Percentiles rank a stretch among this genome's conserved stretches.
Conservation (phyloP, 2,329 filamentous ascomycete species). For the Fusarium multiceps region DNA sequence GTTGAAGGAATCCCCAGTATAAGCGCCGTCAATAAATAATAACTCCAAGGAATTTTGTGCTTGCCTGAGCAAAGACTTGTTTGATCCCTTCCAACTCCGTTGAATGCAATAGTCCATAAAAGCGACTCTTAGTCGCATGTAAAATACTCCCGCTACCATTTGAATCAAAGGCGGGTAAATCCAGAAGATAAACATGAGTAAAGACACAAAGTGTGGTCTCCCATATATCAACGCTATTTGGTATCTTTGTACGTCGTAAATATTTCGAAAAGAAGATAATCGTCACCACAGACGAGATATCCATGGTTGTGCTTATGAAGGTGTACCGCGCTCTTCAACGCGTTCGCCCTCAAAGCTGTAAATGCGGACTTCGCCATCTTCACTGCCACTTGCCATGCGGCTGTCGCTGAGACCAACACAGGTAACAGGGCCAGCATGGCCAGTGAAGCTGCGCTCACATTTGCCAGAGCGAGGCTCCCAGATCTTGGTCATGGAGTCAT, state of each 20-base stretch:
- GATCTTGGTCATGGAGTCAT: slow-evolving; percentile 92
- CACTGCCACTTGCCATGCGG: slow-evolving; percentile 89
- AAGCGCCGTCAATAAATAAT: slow-evolving; percentile 15
- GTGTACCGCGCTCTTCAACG: slow-evolving; percentile 63
- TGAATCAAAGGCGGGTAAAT: slow-evolving; percentile 1
- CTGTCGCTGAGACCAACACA: slow-evolving; percentile 93
- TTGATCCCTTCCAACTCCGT: slow-evolving; percentile 4
- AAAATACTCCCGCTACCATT: slow-evolving; percentile 29
- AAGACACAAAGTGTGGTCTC: background rate
- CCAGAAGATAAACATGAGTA: slow-evolving; percentile 1
- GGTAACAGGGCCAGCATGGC: slow-evolving; percentile 90
- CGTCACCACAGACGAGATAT: background rate
- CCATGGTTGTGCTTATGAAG: slow-evolving; percentile 53
- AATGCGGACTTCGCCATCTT: slow-evolving; percentile 90
- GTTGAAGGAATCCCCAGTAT: slow-evolving; percentile 5
- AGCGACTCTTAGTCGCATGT: background rate
- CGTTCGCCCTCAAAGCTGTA: slow-evolving; percentile 76
- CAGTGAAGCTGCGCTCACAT: slow-evolving; percentile 91
- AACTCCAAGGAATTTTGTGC: slow-evolving; percentile 26
- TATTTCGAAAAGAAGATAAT: background rate
- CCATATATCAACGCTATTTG: slow-evolving; percentile 2
- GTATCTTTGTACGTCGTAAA: slow-evolving; percentile 16
- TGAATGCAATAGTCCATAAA: slow-evolving; percentile 14
- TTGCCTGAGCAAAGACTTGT: slow-evolving; percentile 8
- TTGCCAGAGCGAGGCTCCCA: slow-evolving; percentile 94